Evolutionary conservation across 2,329 filamentous ascomycete genomes (phyloP).

Genomic region (Colletotrichum gloeosporioides): DNA sequence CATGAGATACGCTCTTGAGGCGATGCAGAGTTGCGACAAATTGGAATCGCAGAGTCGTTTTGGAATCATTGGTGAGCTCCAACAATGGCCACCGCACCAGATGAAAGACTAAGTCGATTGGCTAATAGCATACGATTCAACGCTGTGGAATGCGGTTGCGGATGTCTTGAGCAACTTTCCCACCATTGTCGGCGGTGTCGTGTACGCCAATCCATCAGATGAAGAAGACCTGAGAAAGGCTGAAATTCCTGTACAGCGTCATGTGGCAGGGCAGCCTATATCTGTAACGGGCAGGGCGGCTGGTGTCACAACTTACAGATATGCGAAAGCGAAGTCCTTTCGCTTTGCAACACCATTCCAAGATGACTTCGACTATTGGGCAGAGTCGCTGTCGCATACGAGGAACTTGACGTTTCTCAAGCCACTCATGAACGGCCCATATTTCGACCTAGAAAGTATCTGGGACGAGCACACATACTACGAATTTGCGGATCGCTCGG

Average conservation of each 20-base stretch:
- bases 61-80: neutral
- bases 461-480: conserved; percentile 80
- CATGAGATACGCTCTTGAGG: neutral
- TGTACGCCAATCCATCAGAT: neutral
- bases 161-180: neutral
- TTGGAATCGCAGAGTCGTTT: neutral
- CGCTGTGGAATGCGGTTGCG: neutral
- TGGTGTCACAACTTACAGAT: neutral
- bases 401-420: conserved; percentile 71
- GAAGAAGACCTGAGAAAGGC: neutral
- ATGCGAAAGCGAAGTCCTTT: conserved; percentile 29
- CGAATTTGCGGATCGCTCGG: conserved; percentile 73
- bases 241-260: neutral
- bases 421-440: conserved; percentile 63
- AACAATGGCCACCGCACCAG: neutral
- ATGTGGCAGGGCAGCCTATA: neutral
- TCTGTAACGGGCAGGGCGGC: neutral
- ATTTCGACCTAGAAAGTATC: conserved; percentile 76
- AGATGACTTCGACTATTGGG: conserved; percentile 52
- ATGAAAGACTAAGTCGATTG: neutral
- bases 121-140: neutral
- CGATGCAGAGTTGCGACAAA: neutral
- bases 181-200: neutral
- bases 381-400: conserved; percentile 69
- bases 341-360: conserved; percentile 54